Conservation (phyloP, 139 green algal species). For the Picochlorum sp. region DNA sequence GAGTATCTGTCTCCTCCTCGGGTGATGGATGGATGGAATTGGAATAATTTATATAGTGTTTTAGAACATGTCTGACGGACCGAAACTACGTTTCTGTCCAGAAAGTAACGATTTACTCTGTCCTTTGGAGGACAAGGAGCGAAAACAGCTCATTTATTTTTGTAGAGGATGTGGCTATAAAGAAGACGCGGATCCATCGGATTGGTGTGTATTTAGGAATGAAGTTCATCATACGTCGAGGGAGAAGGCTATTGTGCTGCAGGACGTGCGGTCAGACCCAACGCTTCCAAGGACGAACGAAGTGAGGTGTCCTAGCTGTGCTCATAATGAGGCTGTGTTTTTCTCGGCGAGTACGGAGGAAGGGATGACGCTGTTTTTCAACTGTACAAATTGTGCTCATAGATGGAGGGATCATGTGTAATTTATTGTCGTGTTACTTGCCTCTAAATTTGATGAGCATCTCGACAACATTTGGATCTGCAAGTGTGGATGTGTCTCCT, state of each 20-base stretch:
- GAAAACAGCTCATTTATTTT: conserved; percentile 63
- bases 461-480: conserved; percentile 76
- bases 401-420: conserved; percentile 74
- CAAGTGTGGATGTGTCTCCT: conserved; percentile 71
- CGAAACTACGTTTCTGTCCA: conserved; percentile 71
- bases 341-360: conserved; percentile 66
- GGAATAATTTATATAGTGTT: too few species aligned
- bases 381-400: conserved; percentile 50
- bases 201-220: conserved; percentile 69
- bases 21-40: background rate
- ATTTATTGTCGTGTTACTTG: conserved; percentile 22
- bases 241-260: conserved; percentile 70
- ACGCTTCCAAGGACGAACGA: conserved; percentile 81
- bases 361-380: conserved; percentile 86
- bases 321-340: conserved; percentile 81
- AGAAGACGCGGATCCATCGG: conserved; percentile 42
- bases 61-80: conserved; percentile 13
- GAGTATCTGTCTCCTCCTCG: too few species aligned
- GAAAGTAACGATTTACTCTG: conserved; percentile 84
- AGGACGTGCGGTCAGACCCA: conserved; percentile 78
- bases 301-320: conserved; percentile 64
- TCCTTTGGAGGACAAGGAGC: conserved; percentile 63
- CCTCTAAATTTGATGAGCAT: conserved; percentile 57
- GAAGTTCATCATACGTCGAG: conserved; percentile 67
- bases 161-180: conserved; percentile 78